Base-by-base conservation (phyloP, 495 filamentous ascomycete genomes). In the Niebla homalea region DNA sequence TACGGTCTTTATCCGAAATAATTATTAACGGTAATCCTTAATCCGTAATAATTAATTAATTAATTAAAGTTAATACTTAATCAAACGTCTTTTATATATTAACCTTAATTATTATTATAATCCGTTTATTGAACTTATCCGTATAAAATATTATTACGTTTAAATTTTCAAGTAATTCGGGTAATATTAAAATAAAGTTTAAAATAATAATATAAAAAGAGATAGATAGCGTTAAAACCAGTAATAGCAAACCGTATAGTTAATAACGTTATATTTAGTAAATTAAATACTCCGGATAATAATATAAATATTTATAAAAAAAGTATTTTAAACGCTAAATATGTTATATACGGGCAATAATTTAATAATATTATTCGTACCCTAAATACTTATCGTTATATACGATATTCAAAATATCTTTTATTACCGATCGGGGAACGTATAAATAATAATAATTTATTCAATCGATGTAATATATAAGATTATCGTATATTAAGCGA, bases 371-470 rank as follows among this genome's bases (percentile, higher is more conserved):
- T 19, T 48, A 29, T 14, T 48, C 51, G 35, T 25, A 38, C 43
- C 90, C 89, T 54, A 97, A 96, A 53, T 90, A 89, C 59, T 94
- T 89, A 69, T 90, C 90, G 51, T 89, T 90, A 47, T 90, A 89
- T 52, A 97, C 85, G 29, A 86, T 93, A 73, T 94, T 94, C 80
- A 96, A 97, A 64, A 95, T 89, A 54, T 92, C n/a, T n/a, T n/a
- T n/a, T n/a, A n/a, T n/a, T n/a, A n/a, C n/a, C n/a, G n/a, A n/a
- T n/a, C n/a, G n/a, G n/a, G n/a, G n/a, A n/a, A n/a, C n/a, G n/a
- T n/a, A n/a, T n/a, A n/a, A n/a, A n/a, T n/a, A n/a, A n/a, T n/a
- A n/a, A n/a, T n/a, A n/a, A n/a, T n/a, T n/a, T n/a, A 90, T 96
- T 68, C 95, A 94, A 70, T n/a, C n/a, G n/a, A n/a, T n/a, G n/a